Conservation (phyloP, 2,329 filamentous ascomycete species). For the Fusarium sp. region DNA sequence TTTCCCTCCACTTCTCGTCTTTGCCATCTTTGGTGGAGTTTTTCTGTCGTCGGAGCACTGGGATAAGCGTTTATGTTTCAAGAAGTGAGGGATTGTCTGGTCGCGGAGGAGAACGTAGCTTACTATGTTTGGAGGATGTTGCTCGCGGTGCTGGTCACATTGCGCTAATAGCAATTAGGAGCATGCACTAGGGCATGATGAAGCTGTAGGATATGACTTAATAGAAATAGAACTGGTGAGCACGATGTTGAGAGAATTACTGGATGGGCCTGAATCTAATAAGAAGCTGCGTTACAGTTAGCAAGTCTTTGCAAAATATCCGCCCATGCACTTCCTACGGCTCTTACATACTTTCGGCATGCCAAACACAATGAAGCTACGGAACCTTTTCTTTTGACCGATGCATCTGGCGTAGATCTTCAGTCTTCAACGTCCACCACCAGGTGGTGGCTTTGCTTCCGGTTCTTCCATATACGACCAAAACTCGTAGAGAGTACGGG, state of each 20-base stretch:
- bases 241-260: conserved; percentile 3
- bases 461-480: conserved; percentile 16
- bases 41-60: conserved; percentile 37
- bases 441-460: background rate
- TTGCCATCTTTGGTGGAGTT: conserved; percentile 29
- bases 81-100: conserved; percentile 20
- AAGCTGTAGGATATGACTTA: conserved; percentile 40
- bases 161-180: conserved; percentile 9
- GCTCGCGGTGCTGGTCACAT: conserved; percentile 9
- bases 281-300: background rate
- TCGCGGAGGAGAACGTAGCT: conserved; percentile 2
- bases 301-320: background rate
- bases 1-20: conserved; percentile 19
- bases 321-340: background rate
- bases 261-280: conserved; percentile 23
- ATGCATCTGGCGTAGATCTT: background rate
- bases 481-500: conserved; percentile 20
- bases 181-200: conserved; percentile 19
- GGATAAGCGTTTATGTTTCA: conserved; percentile 38
- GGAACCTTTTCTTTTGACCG: background rate
- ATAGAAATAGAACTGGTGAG: conserved; percentile 35
- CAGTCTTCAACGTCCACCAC: background rate
- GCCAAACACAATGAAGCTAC: background rate
- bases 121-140: background rate
- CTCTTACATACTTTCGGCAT: background rate